Base-by-base conservation (phyloP, 2,329 filamentous ascomycete genomes). In the Sarocladiaceae sp. region DNA sequence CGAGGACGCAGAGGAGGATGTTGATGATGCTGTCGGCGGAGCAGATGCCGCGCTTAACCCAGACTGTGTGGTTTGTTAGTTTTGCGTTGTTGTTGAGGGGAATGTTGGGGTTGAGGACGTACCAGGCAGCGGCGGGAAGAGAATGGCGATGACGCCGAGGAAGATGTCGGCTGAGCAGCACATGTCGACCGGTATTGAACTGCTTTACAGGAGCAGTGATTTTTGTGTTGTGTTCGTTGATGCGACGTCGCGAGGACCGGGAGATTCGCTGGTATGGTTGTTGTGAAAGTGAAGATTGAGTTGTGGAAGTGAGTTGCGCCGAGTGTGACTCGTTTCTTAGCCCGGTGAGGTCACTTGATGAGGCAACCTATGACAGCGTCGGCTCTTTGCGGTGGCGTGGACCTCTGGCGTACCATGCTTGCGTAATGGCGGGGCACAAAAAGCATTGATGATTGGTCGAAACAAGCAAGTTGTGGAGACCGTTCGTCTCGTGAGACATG, bases 41-140 rank as follows among this genome's bases (percentile, higher is more conserved):
- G 78, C 94, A 99, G 72, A 99, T 78, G 58, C 94, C 94, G 63
- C 87, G 78, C 75, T 97, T 99, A 55, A 99, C 90, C 94, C 94
- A 99, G 62, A 99, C 94, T 90, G 62, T 51, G 20, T 48, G 6
- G 25, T 23, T 37, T 57, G 59, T 65, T 61, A 65, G 58, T 53
- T 26, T 15, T 35, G 22, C 22, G 20, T 44, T 54, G 15, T 57
- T 57, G 17, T 56, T 59, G 52, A 58, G 59, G 46, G 59, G 55
- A 33, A 58, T 56, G 51, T 59, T 56, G 25, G 60, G 23, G 31
- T 58, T 23, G 26, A 22, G 15, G 40, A 71, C 79, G 64, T 74
- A 86, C 83, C 83, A 54, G 83, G 74, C 52, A 87, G 69, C 55
- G 83, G 83, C 29, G 83, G 83, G 64, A 86, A 86, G 59, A 87